These are phyloP conservation scores for Linum tenue DNA, from an alignment of 345 rosid species.

Conservation along the genomic window DNA sequence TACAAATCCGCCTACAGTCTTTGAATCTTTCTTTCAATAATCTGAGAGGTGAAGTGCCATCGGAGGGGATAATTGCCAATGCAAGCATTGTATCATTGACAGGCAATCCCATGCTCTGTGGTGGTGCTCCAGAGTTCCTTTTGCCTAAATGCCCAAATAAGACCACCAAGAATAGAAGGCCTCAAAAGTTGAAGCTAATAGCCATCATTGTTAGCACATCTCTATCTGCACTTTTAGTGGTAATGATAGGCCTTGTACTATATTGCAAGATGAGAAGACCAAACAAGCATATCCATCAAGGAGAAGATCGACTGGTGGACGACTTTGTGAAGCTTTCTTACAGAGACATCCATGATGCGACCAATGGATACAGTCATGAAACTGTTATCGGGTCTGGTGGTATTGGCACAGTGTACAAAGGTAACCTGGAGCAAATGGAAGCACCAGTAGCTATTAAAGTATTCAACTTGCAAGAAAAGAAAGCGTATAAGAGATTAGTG, in stretches of 20 bases:
- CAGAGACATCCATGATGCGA: constrained; percentile 2
- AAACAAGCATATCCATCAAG: no score
- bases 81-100: neutral
- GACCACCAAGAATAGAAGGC: neutral
- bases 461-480: neutral
- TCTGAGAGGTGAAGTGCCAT: neutral
- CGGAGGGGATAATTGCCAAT: neutral
- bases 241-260: neutral
- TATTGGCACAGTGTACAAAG: constrained; percentile 15
- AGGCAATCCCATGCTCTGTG: constrained; percentile 5
- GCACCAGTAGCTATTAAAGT: constrained; percentile 8
- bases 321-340: neutral
- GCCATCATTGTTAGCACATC: neutral
- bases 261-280: neutral
- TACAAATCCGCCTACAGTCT: neutral
- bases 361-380: constrained; percentile 8
- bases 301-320: neutral
- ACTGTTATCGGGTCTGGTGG: constrained; percentile 7
- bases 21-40: constrained; percentile 3
- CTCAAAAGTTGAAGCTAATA: neutral
- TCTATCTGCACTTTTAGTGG: neutral
- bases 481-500: constrained; percentile 9
- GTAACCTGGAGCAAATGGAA: neutral
- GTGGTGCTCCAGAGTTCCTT: neutral
- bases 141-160: neutral